Base-by-base conservation (phyloP, 2,329 filamentous ascomycete genomes). In the Aureobasidium sp. region DNA sequence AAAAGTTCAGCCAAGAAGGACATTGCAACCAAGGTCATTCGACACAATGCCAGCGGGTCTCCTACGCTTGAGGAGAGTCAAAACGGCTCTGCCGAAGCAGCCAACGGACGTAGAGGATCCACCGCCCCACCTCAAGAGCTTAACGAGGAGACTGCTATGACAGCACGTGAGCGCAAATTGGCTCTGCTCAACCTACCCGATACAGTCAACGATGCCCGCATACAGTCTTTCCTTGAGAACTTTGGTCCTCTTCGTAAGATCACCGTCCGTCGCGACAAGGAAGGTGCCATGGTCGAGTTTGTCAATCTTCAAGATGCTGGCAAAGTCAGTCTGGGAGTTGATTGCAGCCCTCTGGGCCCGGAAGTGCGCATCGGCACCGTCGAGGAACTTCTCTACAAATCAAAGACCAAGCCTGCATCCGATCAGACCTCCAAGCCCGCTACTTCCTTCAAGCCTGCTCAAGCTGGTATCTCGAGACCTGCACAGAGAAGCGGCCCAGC, bases 231-330 rank as follows among this genome's bases (percentile, higher is more conserved):
- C 3, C 85, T 89, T 9, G 87, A 91, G 67, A 81, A 85, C 1
- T 81, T 86, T 48, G 91, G 91, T 0, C 74, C 81, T 1, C 80
- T 97, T 29, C 80, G 86, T 65, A 93, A 92, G 72, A 80, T 97
- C 4, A 81, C 88, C 13, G 80, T 97, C 11, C 86, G 91, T 49
- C 90, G 91, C 1, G 84, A 91, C 63, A 89, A 96, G 65, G 86
- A 87, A 62, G 92, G 91, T 13, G 94, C 92, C 5, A 88, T 93
- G 60, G 81, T 97, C 41, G 94, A 97, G 70, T 97, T 89, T 69
- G 77, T 78, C 2, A 85, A 90, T 55, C 80, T 87, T 2, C 79
- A 85, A 2, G 82, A 86, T 39, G 89, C 89, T 0, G 92, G 92
- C 30, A 88, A 83, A 69, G 89, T 88, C 1, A 79, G 83, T n/a